Percentiles rank a stretch among this genome's conserved stretches.
These are phyloP conservation scores for Trichoderma atroviride DNA, from an alignment of 2,329 filamentous ascomycete genomes.

Conservation along the genomic window DNA sequence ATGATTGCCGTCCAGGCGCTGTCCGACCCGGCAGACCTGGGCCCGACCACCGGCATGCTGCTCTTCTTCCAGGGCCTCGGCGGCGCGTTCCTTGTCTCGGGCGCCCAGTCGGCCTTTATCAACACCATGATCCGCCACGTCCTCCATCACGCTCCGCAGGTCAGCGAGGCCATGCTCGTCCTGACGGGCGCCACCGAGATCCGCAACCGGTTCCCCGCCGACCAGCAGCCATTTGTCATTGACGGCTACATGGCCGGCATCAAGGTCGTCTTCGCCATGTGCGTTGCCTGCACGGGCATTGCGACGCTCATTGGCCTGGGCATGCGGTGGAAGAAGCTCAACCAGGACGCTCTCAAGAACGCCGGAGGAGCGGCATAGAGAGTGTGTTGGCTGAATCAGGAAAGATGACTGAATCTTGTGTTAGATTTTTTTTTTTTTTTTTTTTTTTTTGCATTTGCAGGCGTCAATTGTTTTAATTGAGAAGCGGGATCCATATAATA, in stretches of 20 bases:
- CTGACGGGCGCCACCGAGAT: constrained; percentile 58
- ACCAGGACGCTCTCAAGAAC: constrained; percentile 34
- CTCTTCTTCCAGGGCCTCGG: constrained; percentile 54
- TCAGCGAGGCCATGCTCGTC: constrained; percentile 44
- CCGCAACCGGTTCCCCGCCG: constrained; percentile 50
- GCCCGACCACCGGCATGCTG: constrained; percentile 51
- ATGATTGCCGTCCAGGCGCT: constrained; percentile 53
- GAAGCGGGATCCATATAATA: background rate
- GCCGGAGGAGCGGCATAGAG: constrained; percentile 38
- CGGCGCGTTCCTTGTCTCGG: constrained; percentile 54
- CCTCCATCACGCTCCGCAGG: constrained; percentile 39
- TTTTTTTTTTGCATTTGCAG: constrained; percentile 10
- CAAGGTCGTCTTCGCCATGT: constrained; percentile 64
- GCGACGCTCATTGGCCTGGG: constrained; percentile 41
- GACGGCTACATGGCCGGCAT: constrained; percentile 65
- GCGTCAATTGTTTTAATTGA: background rate
- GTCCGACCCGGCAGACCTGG: constrained; percentile 46
- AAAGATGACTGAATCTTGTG: background rate
- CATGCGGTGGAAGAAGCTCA: constrained; percentile 45
- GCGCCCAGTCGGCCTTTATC: constrained; percentile 51
- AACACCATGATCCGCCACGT: constrained; percentile 47
- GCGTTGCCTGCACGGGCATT: constrained; percentile 51
- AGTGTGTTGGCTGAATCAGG: background rate
- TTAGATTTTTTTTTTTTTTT: background rate
- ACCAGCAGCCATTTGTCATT: constrained; percentile 58